Evolutionary conservation across 345 rosid genomes (phyloP).

Genomic region (Geranium rotundifolium): DNA sequence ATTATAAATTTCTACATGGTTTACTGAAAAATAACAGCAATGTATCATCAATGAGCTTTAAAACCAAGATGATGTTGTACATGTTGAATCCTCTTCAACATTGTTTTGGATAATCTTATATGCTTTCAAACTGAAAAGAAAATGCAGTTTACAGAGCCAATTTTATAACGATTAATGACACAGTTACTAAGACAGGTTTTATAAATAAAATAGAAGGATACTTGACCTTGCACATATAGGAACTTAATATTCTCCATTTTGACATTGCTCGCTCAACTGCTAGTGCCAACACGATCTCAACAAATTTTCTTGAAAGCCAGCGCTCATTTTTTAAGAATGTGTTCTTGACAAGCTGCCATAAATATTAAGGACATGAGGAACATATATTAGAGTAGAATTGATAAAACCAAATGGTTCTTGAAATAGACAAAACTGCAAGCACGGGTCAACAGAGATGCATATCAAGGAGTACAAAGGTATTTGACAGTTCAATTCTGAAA

Average conservation of each 20-base stretch:
- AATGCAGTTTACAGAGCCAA: no score
- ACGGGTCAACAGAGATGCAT: not conserved
- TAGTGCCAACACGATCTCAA: conserved; percentile 19
- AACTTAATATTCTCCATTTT: conserved; percentile 23
- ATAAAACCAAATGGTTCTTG: not conserved
- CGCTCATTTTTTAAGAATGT: conserved; percentile 18
- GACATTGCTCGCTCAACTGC: conserved; percentile 24
- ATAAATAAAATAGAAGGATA: not conserved
- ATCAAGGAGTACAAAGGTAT: not conserved
- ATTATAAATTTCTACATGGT: no score
- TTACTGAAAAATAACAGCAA: no score
- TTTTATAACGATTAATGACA: not conserved
- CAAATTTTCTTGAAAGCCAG: conserved; percentile 16
- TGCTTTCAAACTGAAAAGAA: not conserved
- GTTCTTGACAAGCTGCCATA: conserved; percentile 17
- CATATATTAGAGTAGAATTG: not conserved
- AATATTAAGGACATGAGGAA: not conserved
- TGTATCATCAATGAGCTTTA: no score
- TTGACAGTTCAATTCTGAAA: not conserved
- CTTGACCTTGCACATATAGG: conserved; percentile 17
- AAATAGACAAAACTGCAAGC: conserved; percentile 1
- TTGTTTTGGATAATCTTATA: not conserved
- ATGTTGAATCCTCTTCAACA: no score
- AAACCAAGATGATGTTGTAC: no score
- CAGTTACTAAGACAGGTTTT: not conserved